phyloP scores from a whole-genome alignment of 306 rosid genomes.

The Quercus ilex region DNA sequence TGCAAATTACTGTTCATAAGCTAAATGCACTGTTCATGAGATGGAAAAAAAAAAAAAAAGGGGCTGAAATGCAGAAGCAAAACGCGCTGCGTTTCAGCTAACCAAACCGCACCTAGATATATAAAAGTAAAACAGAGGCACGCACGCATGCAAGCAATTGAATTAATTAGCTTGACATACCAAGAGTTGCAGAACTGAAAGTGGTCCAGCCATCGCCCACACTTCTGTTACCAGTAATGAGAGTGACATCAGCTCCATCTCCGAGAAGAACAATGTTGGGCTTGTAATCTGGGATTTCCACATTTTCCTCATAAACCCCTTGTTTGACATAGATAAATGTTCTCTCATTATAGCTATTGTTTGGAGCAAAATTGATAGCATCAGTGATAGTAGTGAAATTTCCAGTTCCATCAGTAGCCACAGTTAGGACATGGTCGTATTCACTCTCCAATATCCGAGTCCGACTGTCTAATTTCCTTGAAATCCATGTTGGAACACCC shows the following conservation, averaged over 20 bases:
- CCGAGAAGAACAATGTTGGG: slow-evolving; percentile 68
- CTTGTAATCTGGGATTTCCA: slow-evolving; percentile 64
- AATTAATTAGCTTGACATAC: slow-evolving; percentile 19
- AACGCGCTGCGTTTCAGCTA: too few relatives aligned
- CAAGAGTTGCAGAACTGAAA: slow-evolving; percentile 79
- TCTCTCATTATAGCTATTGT: slow-evolving; percentile 50
- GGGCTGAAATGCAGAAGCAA: rapidly evolving
- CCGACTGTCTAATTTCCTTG: slow-evolving; percentile 18
- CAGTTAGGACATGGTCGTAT: slow-evolving; percentile 46
- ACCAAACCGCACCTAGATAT: too few relatives aligned
- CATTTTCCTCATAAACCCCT: slow-evolving; percentile 71
- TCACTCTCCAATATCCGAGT: slow-evolving; percentile 38
- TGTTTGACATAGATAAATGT: slow-evolving; percentile 50
- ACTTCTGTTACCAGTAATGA: slow-evolving; percentile 60
- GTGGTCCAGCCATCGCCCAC: slow-evolving; percentile 62
- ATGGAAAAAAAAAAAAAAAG: too few relatives aligned
- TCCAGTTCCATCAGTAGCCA: slow-evolving; percentile 68
- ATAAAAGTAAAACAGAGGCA: too few relatives aligned
- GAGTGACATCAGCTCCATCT: slow-evolving; percentile 65
- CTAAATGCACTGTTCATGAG: too few relatives aligned
- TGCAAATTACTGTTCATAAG: too few relatives aligned
- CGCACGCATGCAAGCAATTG: neutral
- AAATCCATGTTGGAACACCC: slow-evolving; percentile 40
- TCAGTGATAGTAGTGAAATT: slow-evolving; percentile 63
- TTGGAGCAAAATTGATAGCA: slow-evolving; percentile 64